Conservation (phyloP, 306 rosid species). For the Corylus avellana region DNA sequence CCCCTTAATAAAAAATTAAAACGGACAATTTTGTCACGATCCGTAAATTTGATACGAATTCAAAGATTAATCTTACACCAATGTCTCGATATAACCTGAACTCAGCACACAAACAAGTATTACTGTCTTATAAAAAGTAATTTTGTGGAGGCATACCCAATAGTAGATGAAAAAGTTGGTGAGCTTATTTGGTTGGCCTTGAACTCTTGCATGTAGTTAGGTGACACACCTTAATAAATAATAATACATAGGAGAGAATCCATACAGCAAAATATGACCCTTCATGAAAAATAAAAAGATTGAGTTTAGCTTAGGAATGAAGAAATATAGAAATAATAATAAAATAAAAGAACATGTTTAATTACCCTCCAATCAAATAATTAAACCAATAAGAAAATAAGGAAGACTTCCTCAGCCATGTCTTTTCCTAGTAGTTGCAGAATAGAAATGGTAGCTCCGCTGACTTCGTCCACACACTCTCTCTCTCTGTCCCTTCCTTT, state of each 20-base stretch:
- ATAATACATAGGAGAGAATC: neutral
- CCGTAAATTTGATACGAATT: too few species aligned
- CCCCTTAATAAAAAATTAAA: too few species aligned
- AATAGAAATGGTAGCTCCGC: constrained; percentile 25
- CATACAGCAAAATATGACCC: neutral
- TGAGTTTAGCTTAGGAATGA: neutral
- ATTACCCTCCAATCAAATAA: neutral
- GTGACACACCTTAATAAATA: neutral
- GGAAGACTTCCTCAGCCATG: neutral
- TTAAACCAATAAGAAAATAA: too few species aligned
- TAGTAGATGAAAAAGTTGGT: neutral
- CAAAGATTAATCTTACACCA: too few species aligned
- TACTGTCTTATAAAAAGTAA: too few species aligned
- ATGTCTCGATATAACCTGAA: too few species aligned
- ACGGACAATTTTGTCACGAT: too few species aligned
- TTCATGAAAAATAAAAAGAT: neutral
- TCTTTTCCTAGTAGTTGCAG: neutral
- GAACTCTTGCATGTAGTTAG: neutral
- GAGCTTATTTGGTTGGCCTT: neutral
- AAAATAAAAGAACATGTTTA: neutral
- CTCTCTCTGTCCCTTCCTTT: constrained; percentile 39
- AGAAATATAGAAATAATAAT: neutral
- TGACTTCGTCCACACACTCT: constrained; percentile 47
- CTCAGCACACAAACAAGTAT: too few species aligned
- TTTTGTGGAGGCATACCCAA: too few species aligned